Conservation (phyloP, 2,329 filamentous ascomycete species). For the Claviceps cyperi region DNA sequence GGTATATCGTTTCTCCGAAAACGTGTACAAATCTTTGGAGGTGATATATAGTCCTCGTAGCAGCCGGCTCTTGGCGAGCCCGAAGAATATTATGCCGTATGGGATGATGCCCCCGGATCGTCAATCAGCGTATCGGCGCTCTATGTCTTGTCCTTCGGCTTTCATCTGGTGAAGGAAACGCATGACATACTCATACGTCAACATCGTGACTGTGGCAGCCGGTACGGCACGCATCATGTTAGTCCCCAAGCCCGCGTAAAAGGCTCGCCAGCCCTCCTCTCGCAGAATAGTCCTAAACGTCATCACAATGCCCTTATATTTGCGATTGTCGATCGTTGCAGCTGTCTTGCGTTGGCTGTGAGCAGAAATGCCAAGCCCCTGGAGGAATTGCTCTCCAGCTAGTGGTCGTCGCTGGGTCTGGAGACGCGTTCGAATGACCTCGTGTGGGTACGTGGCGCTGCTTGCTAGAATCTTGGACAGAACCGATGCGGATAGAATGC, state of each 20-base stretch:
- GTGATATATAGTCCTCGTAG: not conserved
- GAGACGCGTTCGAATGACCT: slow-evolving; percentile 82
- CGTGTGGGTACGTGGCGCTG: slow-evolving; percentile 91
- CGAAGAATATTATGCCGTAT: not conserved
- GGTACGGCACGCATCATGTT: slow-evolving; percentile 95
- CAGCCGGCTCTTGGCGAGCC: not conserved
- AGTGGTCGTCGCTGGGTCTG: slow-evolving; percentile 79
- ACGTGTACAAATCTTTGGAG: slow-evolving; percentile 3
- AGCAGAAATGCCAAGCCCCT: slow-evolving; percentile 32
- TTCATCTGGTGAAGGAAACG: slow-evolving; percentile 31
- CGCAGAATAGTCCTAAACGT: slow-evolving; percentile 73
- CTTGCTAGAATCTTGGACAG: slow-evolving; percentile 90
- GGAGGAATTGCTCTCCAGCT: slow-evolving; percentile 36
- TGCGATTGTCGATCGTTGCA: slow-evolving; percentile 21
- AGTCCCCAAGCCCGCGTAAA: slow-evolving; percentile 93
- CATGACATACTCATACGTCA: slow-evolving; percentile 80
- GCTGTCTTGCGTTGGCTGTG: slow-evolving; percentile 13
- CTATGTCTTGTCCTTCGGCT: slow-evolving; percentile 23
- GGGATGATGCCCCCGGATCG: not conserved
- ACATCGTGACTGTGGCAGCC: slow-evolving; percentile 90
- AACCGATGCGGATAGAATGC: slow-evolving; percentile 77
- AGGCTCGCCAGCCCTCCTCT: slow-evolving; percentile 92
- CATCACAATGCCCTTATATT: slow-evolving; percentile 65
- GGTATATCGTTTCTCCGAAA: slow-evolving; percentile 3
- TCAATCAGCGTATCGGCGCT: slow-evolving; percentile 9